Base-by-base conservation (phyloP, 768 basidiomycete genomes). In the Lentinus tigrinus region DNA sequence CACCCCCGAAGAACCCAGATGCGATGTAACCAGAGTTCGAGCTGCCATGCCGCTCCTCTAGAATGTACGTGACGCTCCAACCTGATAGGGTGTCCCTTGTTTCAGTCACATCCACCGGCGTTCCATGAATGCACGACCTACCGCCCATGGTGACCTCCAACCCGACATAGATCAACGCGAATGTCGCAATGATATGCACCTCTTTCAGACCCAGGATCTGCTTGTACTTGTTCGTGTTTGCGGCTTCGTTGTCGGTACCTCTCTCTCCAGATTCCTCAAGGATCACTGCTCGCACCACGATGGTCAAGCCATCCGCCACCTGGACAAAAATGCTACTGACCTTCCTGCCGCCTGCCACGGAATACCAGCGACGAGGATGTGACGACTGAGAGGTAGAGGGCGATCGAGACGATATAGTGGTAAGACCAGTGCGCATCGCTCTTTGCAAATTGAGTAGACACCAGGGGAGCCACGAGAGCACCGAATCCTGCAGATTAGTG, bases 361-460 rank as follows among this genome's bases (percentile, higher is more conserved):
- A 74, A 71, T 1, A 70, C 68, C 0, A 19, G 10, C 17, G 50
- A 54, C 8, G 69, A 52, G 4, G 60, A 9, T 13, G 55, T 52
- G 17, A 55, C 48, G 52, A 68, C 69, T 19, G 58, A 43, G 7
- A 68, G 27, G 8, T 65, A 60, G 19, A 71, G 53, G 0, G 62
- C 67, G 17, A 68, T 56, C 5, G 74, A 74, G 39, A 75, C 70
- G 13, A 79, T 63, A 62, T 75, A 83, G 61, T 81, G 76, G 56
- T 72, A 75, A 8, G 72, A 74, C 79, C 78, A 80, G 40, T 72
- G 71, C 36, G 73, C 78, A 3, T 43, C n/a, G 38, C 31, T 26
- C 55, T 83, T 81, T 17, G 79, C 69, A 58, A 84, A 83, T 57
- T 80, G 77, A 4, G 83, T 84, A 1, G 82, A 75, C 1, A 81